Evolutionary conservation across 2,329 filamentous ascomycete genomes (phyloP), one percentile per base, ranked within the genome.

Genomic region (Colletotrichum sp.): DNA sequence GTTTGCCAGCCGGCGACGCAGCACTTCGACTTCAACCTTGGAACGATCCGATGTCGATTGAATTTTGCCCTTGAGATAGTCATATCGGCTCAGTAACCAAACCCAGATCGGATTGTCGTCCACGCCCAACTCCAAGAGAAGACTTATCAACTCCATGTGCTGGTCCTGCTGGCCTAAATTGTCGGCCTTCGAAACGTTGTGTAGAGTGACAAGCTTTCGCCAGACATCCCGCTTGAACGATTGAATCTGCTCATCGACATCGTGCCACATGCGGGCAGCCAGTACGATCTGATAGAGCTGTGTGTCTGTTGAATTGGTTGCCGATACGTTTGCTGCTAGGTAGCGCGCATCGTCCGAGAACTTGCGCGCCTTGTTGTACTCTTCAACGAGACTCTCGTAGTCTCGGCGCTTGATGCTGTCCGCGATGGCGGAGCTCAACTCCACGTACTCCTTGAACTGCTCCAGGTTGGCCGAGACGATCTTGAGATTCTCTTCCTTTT

Each of bases 51-150:
- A 95, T 16, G 93, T 94, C 1, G 91, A 89, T 57, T 92, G 91
- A 69, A 99, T 96, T 82, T 95, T 98, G 78, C 93, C 93, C 84
- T 97, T 98, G 72, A 99, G 89, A 81, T 96, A 93, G 78, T 98
- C 95, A 82, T 96, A 98, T 62, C 95, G 93, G 81, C 95, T 98
- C 71, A 96, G 88, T 30, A 99, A 91, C 96, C 97, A 99, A 13
- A 98, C 91, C 95, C 95, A 98, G 77, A 99, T 98, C 2, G 97
- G 97, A 80, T 98, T 99, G 75, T 99, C 96, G 12, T 98, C 94
- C 4, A 98, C 96, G 8, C 97, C 98, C 24, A 99, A 88, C 84
- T 99, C 96, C n/a, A 99, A 87, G 69, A 99, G 89, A 44, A 98
- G 89, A 26, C 93, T 90, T 71, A 99, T 99, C 64, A 98, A 89